Evolutionary conservation across 2,329 filamentous ascomycete genomes (phyloP).

Genomic region (Raffaelea albimanens): DNA sequence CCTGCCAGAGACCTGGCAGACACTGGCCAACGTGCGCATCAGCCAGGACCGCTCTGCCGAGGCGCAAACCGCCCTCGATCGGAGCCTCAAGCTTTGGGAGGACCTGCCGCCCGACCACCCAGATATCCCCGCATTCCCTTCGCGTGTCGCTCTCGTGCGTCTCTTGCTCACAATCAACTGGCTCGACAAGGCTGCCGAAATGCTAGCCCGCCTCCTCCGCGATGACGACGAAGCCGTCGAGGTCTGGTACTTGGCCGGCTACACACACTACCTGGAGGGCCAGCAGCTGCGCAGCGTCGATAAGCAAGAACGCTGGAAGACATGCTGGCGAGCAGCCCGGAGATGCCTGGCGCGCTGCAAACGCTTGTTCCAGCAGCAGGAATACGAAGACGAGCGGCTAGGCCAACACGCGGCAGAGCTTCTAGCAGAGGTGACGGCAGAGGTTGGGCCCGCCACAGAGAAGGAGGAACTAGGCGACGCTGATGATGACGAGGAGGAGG

Average conservation of each 20-base stretch:
- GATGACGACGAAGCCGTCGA: slow-evolving; percentile 95
- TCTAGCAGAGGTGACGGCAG: slow-evolving; percentile 50
- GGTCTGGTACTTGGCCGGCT: slow-evolving; percentile 93
- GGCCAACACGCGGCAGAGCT: slow-evolving; percentile 68
- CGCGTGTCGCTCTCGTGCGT: slow-evolving; percentile 71
- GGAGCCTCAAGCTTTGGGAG: slow-evolving; percentile 78
- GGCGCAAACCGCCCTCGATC: slow-evolving; percentile 65
- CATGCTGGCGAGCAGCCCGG: slow-evolving; percentile 62
- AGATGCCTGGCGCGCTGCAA: slow-evolving; percentile 78
- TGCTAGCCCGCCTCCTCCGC: slow-evolving; percentile 71
- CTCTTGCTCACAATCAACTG: slow-evolving; percentile 85
- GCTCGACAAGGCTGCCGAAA: slow-evolving; percentile 74
- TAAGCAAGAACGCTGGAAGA: slow-evolving; percentile 39
- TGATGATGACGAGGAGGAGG: slow-evolving; percentile 34
- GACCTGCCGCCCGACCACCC: slow-evolving; percentile 64
- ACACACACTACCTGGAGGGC: slow-evolving; percentile 75
- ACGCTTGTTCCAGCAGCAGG: slow-evolving; percentile 64
- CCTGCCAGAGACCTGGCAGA: slow-evolving; percentile 85
- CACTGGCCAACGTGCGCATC: slow-evolving; percentile 85
- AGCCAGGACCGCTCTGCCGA: slow-evolving; percentile 75
- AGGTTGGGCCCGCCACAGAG: slow-evolving; percentile 50
- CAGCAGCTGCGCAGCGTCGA: slow-evolving; percentile 21
- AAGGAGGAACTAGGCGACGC: slow-evolving; percentile 40
- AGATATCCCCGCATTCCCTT: slow-evolving; percentile 74
- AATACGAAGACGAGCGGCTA: slow-evolving; percentile 78